phyloP scores from a whole-genome alignment of 2,329 filamentous ascomycete species.

The Trichoderma sp. region DNA sequence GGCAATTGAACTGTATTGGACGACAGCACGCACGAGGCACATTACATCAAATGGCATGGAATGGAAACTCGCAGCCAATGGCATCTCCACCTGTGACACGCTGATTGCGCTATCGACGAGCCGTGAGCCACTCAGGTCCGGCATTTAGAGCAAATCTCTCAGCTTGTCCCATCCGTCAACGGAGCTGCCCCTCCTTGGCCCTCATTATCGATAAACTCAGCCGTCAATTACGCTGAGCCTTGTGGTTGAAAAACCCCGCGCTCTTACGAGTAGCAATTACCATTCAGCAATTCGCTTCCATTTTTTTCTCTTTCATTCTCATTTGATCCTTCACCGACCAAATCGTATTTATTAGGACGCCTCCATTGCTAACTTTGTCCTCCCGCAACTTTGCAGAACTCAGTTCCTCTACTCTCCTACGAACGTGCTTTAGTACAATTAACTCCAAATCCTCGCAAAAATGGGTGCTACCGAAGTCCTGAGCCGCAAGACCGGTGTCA shows the following conservation, averaged over 20 bases:
- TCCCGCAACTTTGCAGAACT: not conserved
- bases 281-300: not conserved
- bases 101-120: constrained; percentile 7
- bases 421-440: not conserved
- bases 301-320: not conserved
- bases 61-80: not conserved
- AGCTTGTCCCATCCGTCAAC: constrained; percentile 18
- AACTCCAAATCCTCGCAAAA: constrained; percentile 29
- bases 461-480: constrained; percentile 44
- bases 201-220: constrained; percentile 17
- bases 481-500: constrained; percentile 53
- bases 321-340: constrained; percentile 9
- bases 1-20: not conserved
- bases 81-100: constrained; percentile 3
- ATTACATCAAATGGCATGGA: not conserved
- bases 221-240: not conserved
- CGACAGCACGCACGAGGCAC: not conserved
- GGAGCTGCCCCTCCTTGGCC: constrained; percentile 18
- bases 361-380: not conserved
- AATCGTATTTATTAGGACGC: not conserved
- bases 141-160: constrained; percentile 13
- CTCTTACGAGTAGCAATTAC: constrained; percentile 20
- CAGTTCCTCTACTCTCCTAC: not conserved
- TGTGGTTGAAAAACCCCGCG: constrained; percentile 19
- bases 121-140: not conserved